Evolutionary conservation across 202 grass and related monocot genomes (phyloP).

Genomic region (Saccharum hybrid): DNA sequence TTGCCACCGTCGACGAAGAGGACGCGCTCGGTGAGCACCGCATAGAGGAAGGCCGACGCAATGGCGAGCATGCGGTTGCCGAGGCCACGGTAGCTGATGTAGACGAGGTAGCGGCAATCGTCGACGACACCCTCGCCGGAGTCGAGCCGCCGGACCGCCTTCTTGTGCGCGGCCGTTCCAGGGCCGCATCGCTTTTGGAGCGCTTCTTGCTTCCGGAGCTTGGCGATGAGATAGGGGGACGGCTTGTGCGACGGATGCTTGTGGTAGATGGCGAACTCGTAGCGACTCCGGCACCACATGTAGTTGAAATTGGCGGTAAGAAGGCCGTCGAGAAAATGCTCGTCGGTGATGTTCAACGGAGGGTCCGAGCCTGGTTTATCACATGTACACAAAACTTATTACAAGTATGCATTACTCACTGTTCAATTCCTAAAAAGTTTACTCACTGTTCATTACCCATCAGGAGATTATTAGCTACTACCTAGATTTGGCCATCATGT

Average conservation of each 20-base stretch:
- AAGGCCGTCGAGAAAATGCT: conserved; percentile 58
- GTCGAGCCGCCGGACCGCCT: conserved; percentile 52
- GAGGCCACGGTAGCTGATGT: conserved; percentile 67
- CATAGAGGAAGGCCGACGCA: conserved; percentile 73
- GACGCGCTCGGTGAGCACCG: conserved; percentile 68
- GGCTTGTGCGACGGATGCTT: conserved; percentile 37
- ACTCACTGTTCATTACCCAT: not conserved
- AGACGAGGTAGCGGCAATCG: conserved; percentile 72
- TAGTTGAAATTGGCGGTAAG: conserved; percentile 47
- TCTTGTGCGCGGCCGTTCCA: conserved; percentile 45
- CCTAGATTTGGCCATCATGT: not conserved
- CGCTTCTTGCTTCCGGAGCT: conserved; percentile 65
- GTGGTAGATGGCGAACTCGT: conserved; percentile 57
- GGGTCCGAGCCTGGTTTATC: conserved; percentile 12
- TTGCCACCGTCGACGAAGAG: conserved; percentile 60
- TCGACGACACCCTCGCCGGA: conserved; percentile 36
- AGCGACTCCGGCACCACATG: conserved; percentile 57
- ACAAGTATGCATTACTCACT: too few relatives aligned
- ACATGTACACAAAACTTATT: not conserved
- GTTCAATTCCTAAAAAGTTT: too few relatives aligned
- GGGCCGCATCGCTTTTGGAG: conserved; percentile 77
- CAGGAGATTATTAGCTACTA: not conserved
- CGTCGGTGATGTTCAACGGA: conserved; percentile 20
- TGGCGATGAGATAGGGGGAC: conserved; percentile 55
- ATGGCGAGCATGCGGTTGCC: conserved; percentile 73